phyloP scores from a whole-genome alignment of 2,329 filamentous ascomycete species.

The Drechslerella dactyloides region DNA sequence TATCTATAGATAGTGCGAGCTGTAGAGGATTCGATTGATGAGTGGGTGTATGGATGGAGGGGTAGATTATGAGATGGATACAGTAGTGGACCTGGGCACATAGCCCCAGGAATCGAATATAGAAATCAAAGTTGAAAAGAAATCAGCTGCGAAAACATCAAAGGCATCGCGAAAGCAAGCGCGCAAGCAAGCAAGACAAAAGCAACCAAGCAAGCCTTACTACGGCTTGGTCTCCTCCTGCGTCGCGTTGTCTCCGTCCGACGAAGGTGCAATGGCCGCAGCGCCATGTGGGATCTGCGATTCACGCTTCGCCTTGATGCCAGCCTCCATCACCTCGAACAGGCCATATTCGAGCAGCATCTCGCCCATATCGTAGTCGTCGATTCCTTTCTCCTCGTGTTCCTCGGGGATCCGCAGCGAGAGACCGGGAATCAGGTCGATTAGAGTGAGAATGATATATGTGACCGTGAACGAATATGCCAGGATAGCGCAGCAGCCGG shows the following conservation, averaged over 20 bases:
- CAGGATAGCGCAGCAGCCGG: slow-evolving; percentile 65
- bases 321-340: slow-evolving; percentile 45
- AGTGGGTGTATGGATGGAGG: too few relatives aligned
- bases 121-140: too few relatives aligned
- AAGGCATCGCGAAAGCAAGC: slow-evolving; percentile 13
- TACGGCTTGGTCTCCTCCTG: slow-evolving; percentile 40
- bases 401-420: slow-evolving; percentile 65
- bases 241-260: slow-evolving; percentile 42
- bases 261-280: slow-evolving; percentile 9
- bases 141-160: too few relatives aligned
- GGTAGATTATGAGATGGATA: too few relatives aligned
- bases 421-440: slow-evolving; percentile 67
- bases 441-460: slow-evolving; percentile 63
- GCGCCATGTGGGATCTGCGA: slow-evolving; percentile 30
- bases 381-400: slow-evolving; percentile 64
- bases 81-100: too few relatives aligned
- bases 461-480: slow-evolving; percentile 65
- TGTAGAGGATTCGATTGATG: too few relatives aligned
- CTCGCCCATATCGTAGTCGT: slow-evolving; percentile 61
- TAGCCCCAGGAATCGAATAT: too few relatives aligned
- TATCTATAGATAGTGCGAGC: too few relatives aligned
- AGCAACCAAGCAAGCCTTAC: slow-evolving; percentile 14
- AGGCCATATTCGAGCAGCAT: slow-evolving; percentile 51
- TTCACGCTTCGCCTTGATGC: slow-evolving; percentile 34
- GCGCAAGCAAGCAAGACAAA: slow-evolving; percentile 17